Evolutionary conservation across 2,329 filamentous ascomycete species (phyloP), one percentile per base, ranked within the genome.

Genomic region (Talaromyces sp.): DNA sequence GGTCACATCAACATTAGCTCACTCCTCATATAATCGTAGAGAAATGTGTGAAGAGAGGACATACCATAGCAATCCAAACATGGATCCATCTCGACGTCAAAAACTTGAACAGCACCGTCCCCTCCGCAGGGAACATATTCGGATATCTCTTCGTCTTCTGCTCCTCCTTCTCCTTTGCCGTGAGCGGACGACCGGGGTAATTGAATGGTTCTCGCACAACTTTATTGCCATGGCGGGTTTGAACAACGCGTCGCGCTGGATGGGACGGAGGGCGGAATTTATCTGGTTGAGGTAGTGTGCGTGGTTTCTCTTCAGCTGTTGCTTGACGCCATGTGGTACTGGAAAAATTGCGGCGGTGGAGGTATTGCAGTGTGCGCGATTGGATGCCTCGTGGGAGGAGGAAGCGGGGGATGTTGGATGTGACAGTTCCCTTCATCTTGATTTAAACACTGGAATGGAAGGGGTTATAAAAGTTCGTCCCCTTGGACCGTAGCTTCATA

Each of bases 251-350:
- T 6, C 90, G 84, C 25, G 90, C 82, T 13, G 91, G 89, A 77
- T 98, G 95, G 0, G 94, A 98, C 0, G 95, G 95, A 1, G 95
- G 94, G 58, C 91, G 91, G 84, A 97, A 98, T 76, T 89, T 91
- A 73, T 91, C 86, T 27, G 94, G 94, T 78, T 97, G 92, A 72
- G 91, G 91, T 69, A 99, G 88, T 5, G 92, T 85, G 68, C 89
- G 84, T 40, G 87, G 86, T 73, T 89, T 90, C 68, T 78, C 80
- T 65, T 67, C 62, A 22, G 68, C 51, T 56, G 25, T 45, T 15
- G 29, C 38, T 61, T 36, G 34, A 65, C 69, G 34, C 67, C 69
- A 22, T 58, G 67, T 58, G 59, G 65, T 36, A 8, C 19, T 45
- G 31, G 54, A 64, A 40, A 64, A 64, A 70, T 45, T 72, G 70